These are phyloP conservation scores for Aspergillus hortae DNA, from an alignment of 2,329 filamentous ascomycete genomes.

Conservation along the genomic window DNA sequence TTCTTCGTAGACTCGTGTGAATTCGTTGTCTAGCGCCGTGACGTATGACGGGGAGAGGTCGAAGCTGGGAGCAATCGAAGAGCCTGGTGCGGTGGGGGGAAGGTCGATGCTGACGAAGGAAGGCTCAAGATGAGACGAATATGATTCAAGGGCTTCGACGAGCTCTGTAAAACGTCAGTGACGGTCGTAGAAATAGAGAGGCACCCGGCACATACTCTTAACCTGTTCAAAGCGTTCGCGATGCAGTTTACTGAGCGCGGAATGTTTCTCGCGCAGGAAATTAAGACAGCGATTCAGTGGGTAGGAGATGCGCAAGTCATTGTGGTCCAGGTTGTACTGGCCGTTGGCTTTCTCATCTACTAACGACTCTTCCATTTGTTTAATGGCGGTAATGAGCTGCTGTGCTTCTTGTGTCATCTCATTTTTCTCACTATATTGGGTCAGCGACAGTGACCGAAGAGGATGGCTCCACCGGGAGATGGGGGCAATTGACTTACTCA, in stretches of 20 bases:
- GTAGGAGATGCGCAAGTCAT: constrained; percentile 73
- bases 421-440: constrained; percentile 68
- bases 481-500: constrained; percentile 44
- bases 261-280: constrained; percentile 79
- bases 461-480: not conserved
- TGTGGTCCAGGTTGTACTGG: constrained; percentile 61
- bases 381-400: constrained; percentile 77
- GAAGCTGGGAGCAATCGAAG: constrained; percentile 75
- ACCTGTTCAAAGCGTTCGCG: constrained; percentile 93
- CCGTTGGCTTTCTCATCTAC: constrained; percentile 68
- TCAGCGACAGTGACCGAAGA: not conserved
- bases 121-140: constrained; percentile 90
- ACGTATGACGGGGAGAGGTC: constrained; percentile 92
- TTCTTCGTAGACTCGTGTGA: constrained; percentile 93
- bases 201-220: constrained; percentile 62
- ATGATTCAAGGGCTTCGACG: constrained; percentile 88
- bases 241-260: constrained; percentile 74
- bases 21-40: constrained; percentile 80
- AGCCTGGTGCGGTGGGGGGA: constrained; percentile 74
- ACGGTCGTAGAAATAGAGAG: not conserved
- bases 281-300: constrained; percentile 79
- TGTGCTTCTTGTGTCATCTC: constrained; percentile 86
- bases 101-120: constrained; percentile 82
- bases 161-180: constrained; percentile 62
- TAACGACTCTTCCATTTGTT: constrained; percentile 88